Conservation (phyloP, 2,329 filamentous ascomycete genomes). For the Whalleya microplaca region DNA sequence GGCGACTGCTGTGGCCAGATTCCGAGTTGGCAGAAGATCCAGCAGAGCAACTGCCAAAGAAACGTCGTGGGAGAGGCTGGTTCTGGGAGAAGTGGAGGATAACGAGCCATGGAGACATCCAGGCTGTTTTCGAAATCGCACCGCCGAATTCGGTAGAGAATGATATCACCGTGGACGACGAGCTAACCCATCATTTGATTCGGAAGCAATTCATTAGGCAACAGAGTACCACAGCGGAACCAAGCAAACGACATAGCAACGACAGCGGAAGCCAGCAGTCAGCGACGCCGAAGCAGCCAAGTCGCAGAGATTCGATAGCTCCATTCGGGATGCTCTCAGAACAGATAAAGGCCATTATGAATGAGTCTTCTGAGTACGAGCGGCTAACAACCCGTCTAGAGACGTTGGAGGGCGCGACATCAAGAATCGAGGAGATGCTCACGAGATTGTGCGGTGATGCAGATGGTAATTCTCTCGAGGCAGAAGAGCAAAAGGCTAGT, state of each 20-base stretch:
- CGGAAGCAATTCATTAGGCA: conserved; percentile 58
- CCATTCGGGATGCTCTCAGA: conserved; percentile 55
- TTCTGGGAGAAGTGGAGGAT: conserved; percentile 73
- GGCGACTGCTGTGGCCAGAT: conserved; percentile 65
- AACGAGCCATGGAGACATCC: conserved; percentile 72
- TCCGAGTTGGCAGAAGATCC: conserved; percentile 34
- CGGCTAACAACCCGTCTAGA: conserved; percentile 50
- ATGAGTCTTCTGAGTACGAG: conserved; percentile 49
- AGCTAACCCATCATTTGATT: conserved; percentile 61
- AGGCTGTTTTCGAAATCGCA: conserved; percentile 72
- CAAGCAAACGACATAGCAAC: conserved; percentile 14
- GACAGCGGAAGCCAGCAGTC: conserved; percentile 14
- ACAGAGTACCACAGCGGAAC: conserved; percentile 41
- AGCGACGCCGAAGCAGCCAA: conserved; percentile 37
- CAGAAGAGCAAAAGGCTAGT: conserved; percentile 33
- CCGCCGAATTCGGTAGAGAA: conserved; percentile 64
- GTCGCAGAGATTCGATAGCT: conserved; percentile 58
- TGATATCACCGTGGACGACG: conserved; percentile 62
- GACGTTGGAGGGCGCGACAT: conserved; percentile 54
- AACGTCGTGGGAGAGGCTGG: conserved; percentile 40
- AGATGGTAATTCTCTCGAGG: conserved; percentile 14
- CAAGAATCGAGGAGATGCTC: conserved; percentile 53
- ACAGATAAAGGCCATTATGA: conserved; percentile 54
- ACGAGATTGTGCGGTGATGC: conserved; percentile 38
- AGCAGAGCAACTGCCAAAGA: conserved; percentile 26